Conservation (phyloP, 805 yeast species). For the Candida ipomoeae region DNA sequence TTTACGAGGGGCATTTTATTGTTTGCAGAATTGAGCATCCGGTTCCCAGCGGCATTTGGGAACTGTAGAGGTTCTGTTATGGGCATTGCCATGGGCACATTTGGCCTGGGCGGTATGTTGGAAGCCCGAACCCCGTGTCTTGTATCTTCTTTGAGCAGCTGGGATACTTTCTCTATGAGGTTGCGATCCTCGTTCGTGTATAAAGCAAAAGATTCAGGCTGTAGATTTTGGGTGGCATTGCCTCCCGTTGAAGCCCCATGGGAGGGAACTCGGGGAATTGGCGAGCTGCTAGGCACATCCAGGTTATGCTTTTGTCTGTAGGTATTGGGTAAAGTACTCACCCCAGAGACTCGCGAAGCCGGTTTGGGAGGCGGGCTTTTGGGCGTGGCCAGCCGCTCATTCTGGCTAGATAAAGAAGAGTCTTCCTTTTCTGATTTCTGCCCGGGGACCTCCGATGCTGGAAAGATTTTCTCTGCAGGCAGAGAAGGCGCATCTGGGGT, state of each 20-base stretch:
- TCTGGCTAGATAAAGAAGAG: not conserved
- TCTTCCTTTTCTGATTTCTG: not conserved
- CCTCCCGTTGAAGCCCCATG: not conserved
- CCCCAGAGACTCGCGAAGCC: not conserved
- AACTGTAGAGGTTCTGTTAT: not conserved
- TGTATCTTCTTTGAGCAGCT: not conserved
- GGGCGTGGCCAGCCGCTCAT: not conserved
- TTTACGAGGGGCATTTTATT: not conserved
- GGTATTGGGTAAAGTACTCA: not conserved
- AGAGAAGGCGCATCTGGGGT: constrained; percentile 5
- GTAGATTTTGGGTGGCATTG: not conserved
- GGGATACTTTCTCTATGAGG: not conserved
- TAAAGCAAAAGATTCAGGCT: not conserved
- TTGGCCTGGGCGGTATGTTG: not conserved
- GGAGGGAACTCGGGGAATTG: not conserved
- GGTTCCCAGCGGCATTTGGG: not conserved
- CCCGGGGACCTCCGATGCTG: not conserved
- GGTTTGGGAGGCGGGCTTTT: not conserved
- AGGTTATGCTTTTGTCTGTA: not conserved
- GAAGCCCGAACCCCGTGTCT: not conserved
- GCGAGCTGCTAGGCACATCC: not conserved
- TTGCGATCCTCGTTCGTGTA: not conserved
- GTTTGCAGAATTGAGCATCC: not conserved
- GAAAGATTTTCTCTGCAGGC: constrained; percentile 3
- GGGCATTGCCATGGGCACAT: not conserved